Conservation (phyloP, 2,329 filamentous ascomycete genomes). For the Trichoderma atrobrunneum region DNA sequence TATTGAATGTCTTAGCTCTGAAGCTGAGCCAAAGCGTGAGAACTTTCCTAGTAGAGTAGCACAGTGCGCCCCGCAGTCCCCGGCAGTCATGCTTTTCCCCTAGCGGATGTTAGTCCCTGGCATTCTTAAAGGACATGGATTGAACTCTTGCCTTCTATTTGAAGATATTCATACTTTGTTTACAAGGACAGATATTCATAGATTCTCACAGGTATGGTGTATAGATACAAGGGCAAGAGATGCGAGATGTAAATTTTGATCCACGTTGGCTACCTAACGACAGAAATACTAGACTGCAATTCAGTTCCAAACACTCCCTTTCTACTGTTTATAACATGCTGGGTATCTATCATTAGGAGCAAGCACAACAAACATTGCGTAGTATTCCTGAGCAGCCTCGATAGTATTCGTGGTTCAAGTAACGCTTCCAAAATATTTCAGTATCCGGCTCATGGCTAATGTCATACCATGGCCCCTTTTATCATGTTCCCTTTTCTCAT, state of each 20-base stretch:
- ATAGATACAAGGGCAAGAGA: not conserved
- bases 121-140: not conserved
- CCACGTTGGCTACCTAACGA: not conserved
- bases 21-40: not conserved
- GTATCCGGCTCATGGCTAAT: not conserved
- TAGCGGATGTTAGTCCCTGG: not conserved
- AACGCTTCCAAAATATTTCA: not conserved
- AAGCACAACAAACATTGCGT: not conserved
- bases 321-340: not conserved
- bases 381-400: not conserved
- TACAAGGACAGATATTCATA: not conserved
- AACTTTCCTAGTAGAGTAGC: not conserved
- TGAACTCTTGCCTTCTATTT: not conserved
- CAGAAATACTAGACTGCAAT: not conserved
- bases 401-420: not conserved
- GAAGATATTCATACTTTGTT: not conserved
- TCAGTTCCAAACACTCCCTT: not conserved
- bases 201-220: not conserved
- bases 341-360: constrained; percentile 6
- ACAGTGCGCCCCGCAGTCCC: constrained; percentile 13
- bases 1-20: not conserved
- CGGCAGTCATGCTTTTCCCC: too few species aligned
- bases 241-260: not conserved
- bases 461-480: not conserved
- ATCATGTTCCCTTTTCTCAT: not conserved